Evolutionary conservation across 805 yeast species (phyloP).

Genomic region (Sungouiella blattae): DNA sequence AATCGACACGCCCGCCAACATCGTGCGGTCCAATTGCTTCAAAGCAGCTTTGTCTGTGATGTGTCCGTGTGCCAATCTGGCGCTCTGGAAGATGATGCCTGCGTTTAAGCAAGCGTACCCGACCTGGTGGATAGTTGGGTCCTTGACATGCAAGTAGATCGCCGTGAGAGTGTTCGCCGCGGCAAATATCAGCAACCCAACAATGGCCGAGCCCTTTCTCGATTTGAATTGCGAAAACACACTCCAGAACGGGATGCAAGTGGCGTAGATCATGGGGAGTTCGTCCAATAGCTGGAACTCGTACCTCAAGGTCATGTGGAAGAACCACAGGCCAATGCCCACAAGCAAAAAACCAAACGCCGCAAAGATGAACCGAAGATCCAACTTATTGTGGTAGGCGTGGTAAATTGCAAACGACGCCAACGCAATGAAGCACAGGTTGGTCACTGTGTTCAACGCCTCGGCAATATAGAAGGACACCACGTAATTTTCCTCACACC

Average conservation of each 20-base stretch:
- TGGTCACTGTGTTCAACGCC: constrained; percentile 82
- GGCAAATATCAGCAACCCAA: constrained; percentile 46
- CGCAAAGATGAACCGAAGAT: constrained; percentile 64
- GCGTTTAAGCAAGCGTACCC: constrained; percentile 78
- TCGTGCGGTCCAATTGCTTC: constrained; percentile 49
- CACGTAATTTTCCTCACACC: constrained; percentile 98
- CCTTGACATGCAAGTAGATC: constrained; percentile 65
- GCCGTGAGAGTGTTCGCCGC: constrained; percentile 64
- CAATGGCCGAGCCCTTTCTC: constrained; percentile 32
- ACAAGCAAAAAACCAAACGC: constrained; percentile 82
- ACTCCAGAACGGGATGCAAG: constrained; percentile 91
- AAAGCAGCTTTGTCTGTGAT: constrained; percentile 50
- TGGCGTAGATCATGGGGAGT: constrained; percentile 96
- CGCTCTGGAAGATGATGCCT: constrained; percentile 63
- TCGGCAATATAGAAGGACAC: constrained; percentile 86
- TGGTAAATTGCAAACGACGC: constrained; percentile 66
- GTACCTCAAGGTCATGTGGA: constrained; percentile 92
- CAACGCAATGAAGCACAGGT: constrained; percentile 47
- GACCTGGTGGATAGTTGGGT: constrained; percentile 87
- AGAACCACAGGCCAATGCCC: constrained; percentile 91
- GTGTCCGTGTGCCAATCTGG: constrained; percentile 45
- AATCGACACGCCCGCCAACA: constrained; percentile 55
- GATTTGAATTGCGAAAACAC: constrained; percentile 60
- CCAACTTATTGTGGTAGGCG: constrained; percentile 58
- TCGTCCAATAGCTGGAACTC: constrained; percentile 92